Base-by-base conservation (phyloP, 1,284 basidiomycete species). In the Bjerkandera adusta region DNA sequence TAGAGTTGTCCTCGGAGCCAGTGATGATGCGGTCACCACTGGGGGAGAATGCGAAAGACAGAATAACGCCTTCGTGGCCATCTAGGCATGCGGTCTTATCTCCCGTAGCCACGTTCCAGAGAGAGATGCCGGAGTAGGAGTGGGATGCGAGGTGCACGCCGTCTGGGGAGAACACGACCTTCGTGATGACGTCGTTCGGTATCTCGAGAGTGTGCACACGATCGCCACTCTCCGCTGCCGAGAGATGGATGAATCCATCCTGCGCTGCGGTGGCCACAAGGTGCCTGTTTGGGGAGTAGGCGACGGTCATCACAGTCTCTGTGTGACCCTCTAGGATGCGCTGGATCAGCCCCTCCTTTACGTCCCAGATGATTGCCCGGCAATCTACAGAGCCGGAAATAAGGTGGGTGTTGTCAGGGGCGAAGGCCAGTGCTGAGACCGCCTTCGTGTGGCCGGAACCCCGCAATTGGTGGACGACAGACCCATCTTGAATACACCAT, bases 1-100 rank as follows among this genome's bases (percentile, higher is more conserved):
- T 43, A 4, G 50, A 58, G 45, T 57, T 49, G 51, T 66, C 63
- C 7, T 54, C 55, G 13, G 53, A 52, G 22, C 57, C 57, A 11
- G 60, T 60, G 22, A 53, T 52, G 26, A 60, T 36, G 18, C 52
- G 54, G 25, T 45, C 36, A 3, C 57, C 55, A 38, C 58, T 52
- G 11, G 54, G 53, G 1, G 61, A 60, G 54, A 62, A 58, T 4
- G 41, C 42, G 12, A 62, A 54, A 8, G 38, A 45, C 49, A 53
- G 55, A 22, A 66, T 57, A 1, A 51, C 38, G 3, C 49, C 50
- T 2, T 20, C 42, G 43, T 68, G 61, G 10, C 54, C 60, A 3
- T 37, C 39, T 20, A 54, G 15, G 7, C n/a, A 33, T 13, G 47
- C 46, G 13, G 54, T 34, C 2, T 41, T 21, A n/a, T 27, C 16